Evolutionary conservation across 1,284 basidiomycete species (phyloP), one percentile per base, ranked within the genome.

Genomic region (Lentinula novae-zelandiae): DNA sequence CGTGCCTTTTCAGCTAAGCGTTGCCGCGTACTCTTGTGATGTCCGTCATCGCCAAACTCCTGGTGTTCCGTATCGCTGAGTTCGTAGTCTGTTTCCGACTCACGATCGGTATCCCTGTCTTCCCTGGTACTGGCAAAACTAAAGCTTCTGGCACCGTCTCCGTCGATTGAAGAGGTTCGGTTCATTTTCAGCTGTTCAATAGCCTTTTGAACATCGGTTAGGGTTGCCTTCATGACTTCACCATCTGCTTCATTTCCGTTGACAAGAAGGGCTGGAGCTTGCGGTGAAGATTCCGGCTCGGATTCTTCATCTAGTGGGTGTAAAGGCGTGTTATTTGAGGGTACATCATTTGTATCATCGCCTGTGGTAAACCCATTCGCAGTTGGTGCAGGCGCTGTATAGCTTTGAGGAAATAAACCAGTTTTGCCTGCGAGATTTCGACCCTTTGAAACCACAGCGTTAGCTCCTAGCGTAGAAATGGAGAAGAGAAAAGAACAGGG

Each of bases 321-420:
- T n/a, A 81, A 73, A 3, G 68, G 63, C 60, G 62, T 60, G 65
- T n/a, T 69, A 59, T 60, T 72, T 71, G 36, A 71, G 64, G 3
- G 71, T 66, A 38, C 15, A 65, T 67, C 4, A 62, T 60, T 13
- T 65, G 59, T 48, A 71, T 69, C 49, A 71, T 69, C 31, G 71
- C 68, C 6, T 68, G 62, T 46, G 68, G 66, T 62, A 12, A 66
- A 10, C 65, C 44, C 13, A 56, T 53, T 33, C 9, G 51, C 17
- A 71, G 27, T 82, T 0, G 83, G 81, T 1, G 79, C 81, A 4
- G 85, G 76, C 0, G 90, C 82, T 2, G 95, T 98, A 73, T 98
- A 98, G 63, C 87, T 90, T 67, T 92, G 85, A 2, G 96, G 97
- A 71, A 99, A 99, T 8, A 99, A 80, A 8, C 96, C 96, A 33